Evolutionary conservation across 2,329 filamentous ascomycete genomes (phyloP), one percentile per base, ranked within the genome.

Genomic region (Phaeoacremonium minimum): DNA sequence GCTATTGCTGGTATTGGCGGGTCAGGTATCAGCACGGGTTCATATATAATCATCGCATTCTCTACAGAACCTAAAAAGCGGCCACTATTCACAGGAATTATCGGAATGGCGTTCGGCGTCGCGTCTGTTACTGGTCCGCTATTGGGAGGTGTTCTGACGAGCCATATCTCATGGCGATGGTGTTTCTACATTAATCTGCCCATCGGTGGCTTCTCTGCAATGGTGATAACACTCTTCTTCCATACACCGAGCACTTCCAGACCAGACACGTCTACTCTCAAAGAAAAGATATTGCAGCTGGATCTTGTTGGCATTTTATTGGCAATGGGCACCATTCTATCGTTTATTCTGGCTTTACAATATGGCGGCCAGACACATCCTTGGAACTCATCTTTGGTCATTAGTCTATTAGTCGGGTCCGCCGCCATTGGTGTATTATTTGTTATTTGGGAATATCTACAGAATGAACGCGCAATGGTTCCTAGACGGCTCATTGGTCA

Each of bases 401-500:
- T 64, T 20, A 60, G 58, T 4, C 49, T 55, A 12, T 46, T 66
- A 4, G 49, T 62, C 28, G 52, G 52, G 2, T 44, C 42, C 8
- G 42, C 34, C 2, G 29, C 47, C 9, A 33, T 50, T 11, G 6
- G 55, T 4, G 26, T 50, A 6, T 22, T 47, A 12, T 63, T 66
- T 41, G 43, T 37, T 4, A 37, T 45, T 14, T 50, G 56, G 32
- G 53, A 64, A 42, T 53, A 39, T 15, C 60, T 40, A 14, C 47
- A 55, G 37, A 72, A 68, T 4, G 66, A 70, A n/a, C 52, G 60
- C 3, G 71, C 72, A 28, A 74, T 77, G 60, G 55, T 78, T 1
- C 63, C 68, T 0, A 56, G 64, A 2, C 61, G 63, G 0, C 53
- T 77, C 18, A 35, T 75, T 5, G 52, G 48, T 11, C 57, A 60